These are phyloP conservation scores for Penicillium diatomitis DNA, from an alignment of 495 filamentous ascomycete species.

Conservation along the genomic window DNA sequence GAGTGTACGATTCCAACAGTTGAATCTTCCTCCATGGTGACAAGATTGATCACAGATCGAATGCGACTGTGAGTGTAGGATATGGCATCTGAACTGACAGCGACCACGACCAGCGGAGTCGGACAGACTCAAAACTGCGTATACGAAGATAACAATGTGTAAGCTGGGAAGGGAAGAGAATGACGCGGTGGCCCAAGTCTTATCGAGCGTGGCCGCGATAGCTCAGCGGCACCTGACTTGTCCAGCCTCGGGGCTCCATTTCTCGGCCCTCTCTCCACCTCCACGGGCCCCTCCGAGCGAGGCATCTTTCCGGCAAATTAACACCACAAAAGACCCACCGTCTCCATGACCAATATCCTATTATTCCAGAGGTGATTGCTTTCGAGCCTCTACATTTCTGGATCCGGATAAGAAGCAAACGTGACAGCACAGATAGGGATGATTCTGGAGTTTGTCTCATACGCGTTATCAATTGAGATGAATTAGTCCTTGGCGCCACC, in stretches of 20 bases:
- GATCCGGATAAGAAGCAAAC: too few relatives aligned
- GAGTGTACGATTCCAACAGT: constrained; percentile 17
- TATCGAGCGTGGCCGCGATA: constrained; percentile 10
- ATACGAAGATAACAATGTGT: neutral
- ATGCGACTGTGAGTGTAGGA: neutral
- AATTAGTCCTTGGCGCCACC: constrained; percentile 20
- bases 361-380: too few relatives aligned
- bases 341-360: too few relatives aligned
- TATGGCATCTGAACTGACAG: constrained; percentile 16
- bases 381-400: too few relatives aligned
- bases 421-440: neutral
- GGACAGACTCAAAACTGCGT: neutral
- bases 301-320: too few relatives aligned
- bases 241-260: constrained; percentile 2
- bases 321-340: too few relatives aligned
- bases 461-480: neutral
- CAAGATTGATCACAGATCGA: constrained; percentile 1
- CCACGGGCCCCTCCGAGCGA: neutral
- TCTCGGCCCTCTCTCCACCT: neutral
- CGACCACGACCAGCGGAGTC: constrained; percentile 13
- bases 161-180: constrained; percentile 3
- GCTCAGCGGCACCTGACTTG: constrained; percentile 10
- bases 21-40: constrained; percentile 28
- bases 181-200: constrained; percentile 11
- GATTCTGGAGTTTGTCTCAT: constrained; percentile 2